Base-by-base conservation (phyloP, 139 green algal species). In the Micractinium sp. region DNA sequence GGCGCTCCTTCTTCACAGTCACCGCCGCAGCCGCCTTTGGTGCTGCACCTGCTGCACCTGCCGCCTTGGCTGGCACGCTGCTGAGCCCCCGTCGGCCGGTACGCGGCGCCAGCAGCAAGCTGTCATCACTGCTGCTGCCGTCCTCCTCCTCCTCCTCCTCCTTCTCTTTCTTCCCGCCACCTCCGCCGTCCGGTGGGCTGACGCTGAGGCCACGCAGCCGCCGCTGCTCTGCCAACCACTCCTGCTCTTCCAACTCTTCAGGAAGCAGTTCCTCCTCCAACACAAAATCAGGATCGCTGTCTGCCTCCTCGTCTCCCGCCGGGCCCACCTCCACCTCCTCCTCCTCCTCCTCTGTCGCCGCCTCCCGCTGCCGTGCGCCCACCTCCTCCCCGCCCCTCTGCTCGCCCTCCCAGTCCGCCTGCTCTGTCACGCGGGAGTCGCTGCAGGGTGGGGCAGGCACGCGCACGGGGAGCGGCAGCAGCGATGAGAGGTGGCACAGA, bases 221-320 rank as follows among this genome's bases (percentile, higher is more conserved):
- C 41, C 41, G 29, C 78, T 84, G 78, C 78, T 84, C 41, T 23
- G n/a, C 29, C 78, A 84, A 38, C 78, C 78, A 84, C 7, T 29
- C 27, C 78, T 84, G 78, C 78, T 85, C 83, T 2, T 47, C 67
- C 36, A 66, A 2, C 38, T 80, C 83, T 15, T 81, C 83, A 1
- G 83, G 38, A 36, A 67, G 38, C 15, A 80, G 67, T 15, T 87
- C 83, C 29, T 87, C 82, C 9, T 79, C 82, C 2, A 61, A 25
- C 23, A 27, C 36, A 23, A 66, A 87, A 76, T 87, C 82, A 0
- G 63, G 29, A 23, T 87, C 82, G 82, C 82, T 87, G 9, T 79
- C 82, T 13, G 29, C 29, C 81, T 60, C 81, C n/a, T 47, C 56
- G 23, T 85, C 81, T 75, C 22, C 75, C 31, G 35, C 35, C 13